Percentiles rank a stretch among this genome's conserved stretches.
phyloP scores from a whole-genome alignment of 169 alveolate species.

The Eimeria falciformis region DNA sequence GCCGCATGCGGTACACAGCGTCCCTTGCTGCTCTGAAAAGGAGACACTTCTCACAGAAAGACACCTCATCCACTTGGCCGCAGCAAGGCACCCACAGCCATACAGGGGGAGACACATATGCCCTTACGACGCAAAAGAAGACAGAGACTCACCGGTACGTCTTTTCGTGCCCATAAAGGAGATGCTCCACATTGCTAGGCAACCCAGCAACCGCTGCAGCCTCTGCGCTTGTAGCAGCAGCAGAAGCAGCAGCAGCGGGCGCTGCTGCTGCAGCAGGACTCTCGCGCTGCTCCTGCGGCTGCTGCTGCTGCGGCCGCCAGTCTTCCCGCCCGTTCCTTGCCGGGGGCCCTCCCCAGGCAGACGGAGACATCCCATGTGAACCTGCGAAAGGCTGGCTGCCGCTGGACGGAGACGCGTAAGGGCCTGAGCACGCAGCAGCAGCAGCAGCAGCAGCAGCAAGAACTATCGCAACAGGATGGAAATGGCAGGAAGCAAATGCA shows the following conservation, averaged over 20 bases:
- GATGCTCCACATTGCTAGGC: constrained; percentile 25
- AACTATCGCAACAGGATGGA: neutral
- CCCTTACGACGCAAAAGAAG: neutral
- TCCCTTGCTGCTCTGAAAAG: constrained; percentile 47
- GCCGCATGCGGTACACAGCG: constrained; percentile 41
- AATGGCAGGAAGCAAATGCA: neutral
- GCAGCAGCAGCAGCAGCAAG: neutral
- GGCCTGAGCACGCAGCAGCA: constrained; percentile 13
- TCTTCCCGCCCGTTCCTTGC: constrained; percentile 4
- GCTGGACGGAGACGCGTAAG: neutral
- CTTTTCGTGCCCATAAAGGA: neutral
- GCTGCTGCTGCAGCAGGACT: constrained; percentile 33
- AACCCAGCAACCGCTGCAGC: constrained; percentile 30
- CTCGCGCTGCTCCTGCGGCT: constrained; percentile 21
- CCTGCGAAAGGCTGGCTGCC: neutral
- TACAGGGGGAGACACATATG: neutral
- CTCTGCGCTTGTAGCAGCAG: neutral
- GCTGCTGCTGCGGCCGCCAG: constrained; percentile 50
- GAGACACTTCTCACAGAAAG: no score
- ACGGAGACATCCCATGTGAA: neutral
- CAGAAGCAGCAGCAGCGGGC: constrained; percentile 24
- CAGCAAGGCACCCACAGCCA: no score
- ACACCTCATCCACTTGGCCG: no score
- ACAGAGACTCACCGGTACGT: neutral
- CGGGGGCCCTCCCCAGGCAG: constrained; percentile 19